These are phyloP conservation scores for Parastagonospora avenae DNA, from an alignment of 2,329 filamentous ascomycete genomes.

Conservation along the genomic window DNA sequence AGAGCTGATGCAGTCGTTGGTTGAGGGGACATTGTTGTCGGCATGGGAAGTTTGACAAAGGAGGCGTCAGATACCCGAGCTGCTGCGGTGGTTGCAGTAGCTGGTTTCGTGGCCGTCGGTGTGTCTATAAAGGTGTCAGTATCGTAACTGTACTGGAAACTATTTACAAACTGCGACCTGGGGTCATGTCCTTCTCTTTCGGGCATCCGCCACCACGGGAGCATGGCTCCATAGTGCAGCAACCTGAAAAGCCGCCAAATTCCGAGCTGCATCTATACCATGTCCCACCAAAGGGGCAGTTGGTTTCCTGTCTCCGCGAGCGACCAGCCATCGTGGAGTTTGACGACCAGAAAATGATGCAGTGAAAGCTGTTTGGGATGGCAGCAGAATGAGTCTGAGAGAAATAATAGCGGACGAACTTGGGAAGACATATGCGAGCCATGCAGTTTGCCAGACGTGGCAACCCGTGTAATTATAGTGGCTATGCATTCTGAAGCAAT, in stretches of 20 bases:
- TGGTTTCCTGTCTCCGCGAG: conserved; percentile 6
- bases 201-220: conserved; percentile 23
- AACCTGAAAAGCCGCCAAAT: conserved; percentile 22
- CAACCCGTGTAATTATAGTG: background rate
- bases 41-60: background rate
- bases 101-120: background rate
- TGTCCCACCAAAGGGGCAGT: conserved; percentile 21
- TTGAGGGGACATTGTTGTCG: background rate
- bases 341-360: too few relatives aligned
- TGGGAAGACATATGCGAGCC: background rate
- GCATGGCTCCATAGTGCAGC: conserved; percentile 34
- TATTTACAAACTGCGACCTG: conserved; percentile 21
- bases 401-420: background rate
- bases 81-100: conserved; percentile 2
- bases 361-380: too few relatives aligned
- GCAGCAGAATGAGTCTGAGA: too few relatives aligned
- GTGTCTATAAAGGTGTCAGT: background rate
- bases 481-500: background rate
- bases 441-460: background rate
- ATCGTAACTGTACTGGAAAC: background rate
- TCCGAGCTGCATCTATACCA: conserved; percentile 26
- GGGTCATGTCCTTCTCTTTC: conserved; percentile 20
- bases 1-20: background rate
- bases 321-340: conserved; percentile 14
- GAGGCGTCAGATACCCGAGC: background rate